phyloP scores from a whole-genome alignment of 1,284 basidiomycete species.

The Pseudozyma pruni region DNA sequence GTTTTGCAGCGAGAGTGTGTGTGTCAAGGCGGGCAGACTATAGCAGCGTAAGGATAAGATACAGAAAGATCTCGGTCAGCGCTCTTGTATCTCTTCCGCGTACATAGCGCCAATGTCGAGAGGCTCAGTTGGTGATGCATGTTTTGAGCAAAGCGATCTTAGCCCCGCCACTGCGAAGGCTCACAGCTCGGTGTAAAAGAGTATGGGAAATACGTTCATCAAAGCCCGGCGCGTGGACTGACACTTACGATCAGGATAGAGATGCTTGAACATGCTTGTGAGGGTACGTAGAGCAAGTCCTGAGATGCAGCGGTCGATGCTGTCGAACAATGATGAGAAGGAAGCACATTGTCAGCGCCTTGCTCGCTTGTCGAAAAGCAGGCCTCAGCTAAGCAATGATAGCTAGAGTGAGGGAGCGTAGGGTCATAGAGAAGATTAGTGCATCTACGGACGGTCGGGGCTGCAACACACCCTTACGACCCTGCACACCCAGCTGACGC shows the following conservation, averaged over 20 bases:
- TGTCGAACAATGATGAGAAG: not conserved
- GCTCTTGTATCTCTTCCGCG: not conserved
- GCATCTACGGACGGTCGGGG: constrained; percentile 49
- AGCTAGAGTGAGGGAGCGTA: constrained; percentile 15
- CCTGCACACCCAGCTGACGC: constrained; percentile 11
- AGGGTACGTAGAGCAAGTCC: not conserved
- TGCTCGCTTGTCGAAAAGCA: not conserved
- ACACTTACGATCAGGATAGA: constrained; percentile 21
- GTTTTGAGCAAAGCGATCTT: constrained; percentile 53
- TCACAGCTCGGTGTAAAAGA: constrained; percentile 52
- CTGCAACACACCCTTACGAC: constrained; percentile 30
- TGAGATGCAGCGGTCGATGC: not conserved
- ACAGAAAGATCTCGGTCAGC: not conserved
- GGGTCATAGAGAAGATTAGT: constrained; percentile 56
- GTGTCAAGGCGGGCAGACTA: not conserved
- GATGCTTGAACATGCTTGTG: not conserved
- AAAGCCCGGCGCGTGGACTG: constrained; percentile 13
- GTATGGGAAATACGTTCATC: constrained; percentile 56
- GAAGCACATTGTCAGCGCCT: constrained; percentile 9
- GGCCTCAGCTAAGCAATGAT: constrained; percentile 3
- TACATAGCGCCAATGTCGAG: not conserved
- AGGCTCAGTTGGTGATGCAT: constrained; percentile 60
- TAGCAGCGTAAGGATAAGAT: not conserved
- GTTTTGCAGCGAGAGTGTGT: no score
- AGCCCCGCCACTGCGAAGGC: constrained; percentile 55